Evolutionary conservation across 2,329 filamentous ascomycete species (phyloP).

Genomic region (Alternaria novae-zelandiae): DNA sequence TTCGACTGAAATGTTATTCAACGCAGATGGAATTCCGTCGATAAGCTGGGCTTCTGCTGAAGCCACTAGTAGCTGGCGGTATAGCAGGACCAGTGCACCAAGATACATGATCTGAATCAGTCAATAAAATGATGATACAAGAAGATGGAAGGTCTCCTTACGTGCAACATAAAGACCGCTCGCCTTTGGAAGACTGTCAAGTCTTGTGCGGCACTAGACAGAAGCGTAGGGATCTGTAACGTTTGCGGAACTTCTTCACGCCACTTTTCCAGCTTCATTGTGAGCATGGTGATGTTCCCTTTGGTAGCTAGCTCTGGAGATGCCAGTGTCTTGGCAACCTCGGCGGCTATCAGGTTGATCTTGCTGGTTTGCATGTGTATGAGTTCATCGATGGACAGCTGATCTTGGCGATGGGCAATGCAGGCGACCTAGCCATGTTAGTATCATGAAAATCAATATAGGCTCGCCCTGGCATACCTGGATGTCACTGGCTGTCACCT

Average conservation of each 20-base stretch:
- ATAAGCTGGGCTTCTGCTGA: slow-evolving; percentile 40
- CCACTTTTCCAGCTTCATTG: slow-evolving; percentile 43
- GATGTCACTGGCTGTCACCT: slow-evolving; percentile 37
- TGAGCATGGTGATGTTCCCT: slow-evolving; percentile 37
- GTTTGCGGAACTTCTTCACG: slow-evolving; percentile 38
- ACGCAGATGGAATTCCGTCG: slow-evolving; percentile 27
- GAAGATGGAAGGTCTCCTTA: slow-evolving; percentile 15
- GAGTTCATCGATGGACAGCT: slow-evolving; percentile 34
- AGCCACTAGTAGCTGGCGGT: slow-evolving; percentile 44
- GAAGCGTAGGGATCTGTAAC: slow-evolving; percentile 41
- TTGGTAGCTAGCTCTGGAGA: slow-evolving; percentile 39
- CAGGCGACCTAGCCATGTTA: slow-evolving; percentile 36
- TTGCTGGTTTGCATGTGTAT: slow-evolving; percentile 46
- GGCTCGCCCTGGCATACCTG: slow-evolving; percentile 24
- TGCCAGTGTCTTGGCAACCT: slow-evolving; percentile 43
- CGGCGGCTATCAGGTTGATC: slow-evolving; percentile 44
- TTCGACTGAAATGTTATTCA: slow-evolving; percentile 33
- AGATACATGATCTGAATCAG: slow-evolving; percentile 46
- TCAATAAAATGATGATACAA: not conserved
- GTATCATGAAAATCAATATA: not conserved
- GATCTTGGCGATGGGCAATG: slow-evolving; percentile 13
- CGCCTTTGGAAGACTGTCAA: slow-evolving; percentile 41
- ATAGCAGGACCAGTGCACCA: slow-evolving; percentile 45
- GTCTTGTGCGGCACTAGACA: slow-evolving; percentile 28
- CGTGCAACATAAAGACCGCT: slow-evolving; percentile 48